Base-by-base conservation (phyloP, 495 filamentous ascomycete genomes). In the Delitschia confertaspora region DNA sequence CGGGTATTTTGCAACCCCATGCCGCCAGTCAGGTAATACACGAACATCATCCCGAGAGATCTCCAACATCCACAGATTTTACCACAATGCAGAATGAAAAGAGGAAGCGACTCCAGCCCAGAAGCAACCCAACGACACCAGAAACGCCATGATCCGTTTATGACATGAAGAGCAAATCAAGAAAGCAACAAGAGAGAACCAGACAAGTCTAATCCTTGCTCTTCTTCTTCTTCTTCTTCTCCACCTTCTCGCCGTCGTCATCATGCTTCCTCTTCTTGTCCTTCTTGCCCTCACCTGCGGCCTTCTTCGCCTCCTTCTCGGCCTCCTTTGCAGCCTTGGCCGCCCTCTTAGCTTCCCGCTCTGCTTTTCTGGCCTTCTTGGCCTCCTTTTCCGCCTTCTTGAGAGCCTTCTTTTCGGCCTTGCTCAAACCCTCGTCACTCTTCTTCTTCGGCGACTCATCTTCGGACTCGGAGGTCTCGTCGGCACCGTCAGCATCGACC, bases 271-370 rank as follows among this genome's bases (percentile, higher is more conserved):
- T 38, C 53, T 59, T 63, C 34, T 56, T 53, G 6, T 52, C 42
- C 22, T 49, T 43, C 30, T 27, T 10, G 50, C 19, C 2, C 36
- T 45, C 20, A 20, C 18, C 18, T 18, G 33, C 41, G n/a, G 34
- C 17, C 31, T 49, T 49, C 46, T 49, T 57, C 34, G 47, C 54
- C 41, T 56, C 63, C 61, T 81, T 78, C 58, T 74, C 73, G 51
- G 70, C 69, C 46, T 70, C 82, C 72, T 76, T 79, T 47, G 73
- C 69, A 68, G 81, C 83, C 73, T 86, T 86, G 46, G 82, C 60
- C 40, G 80, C 79, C 66, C 85, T 85, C 69, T 85, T 83, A 63
- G 74, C 80, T 19, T 77, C 71, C 21, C 66, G 63, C 13, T 70
- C 63, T n/a, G 73, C 69, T 49, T 66, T 69, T 42, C 65, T 57